Percentiles rank a stretch among this genome's conserved stretches.
Conservation (phyloP, 2,329 filamentous ascomycete species). For the Zasmidium citrigriseum region DNA sequence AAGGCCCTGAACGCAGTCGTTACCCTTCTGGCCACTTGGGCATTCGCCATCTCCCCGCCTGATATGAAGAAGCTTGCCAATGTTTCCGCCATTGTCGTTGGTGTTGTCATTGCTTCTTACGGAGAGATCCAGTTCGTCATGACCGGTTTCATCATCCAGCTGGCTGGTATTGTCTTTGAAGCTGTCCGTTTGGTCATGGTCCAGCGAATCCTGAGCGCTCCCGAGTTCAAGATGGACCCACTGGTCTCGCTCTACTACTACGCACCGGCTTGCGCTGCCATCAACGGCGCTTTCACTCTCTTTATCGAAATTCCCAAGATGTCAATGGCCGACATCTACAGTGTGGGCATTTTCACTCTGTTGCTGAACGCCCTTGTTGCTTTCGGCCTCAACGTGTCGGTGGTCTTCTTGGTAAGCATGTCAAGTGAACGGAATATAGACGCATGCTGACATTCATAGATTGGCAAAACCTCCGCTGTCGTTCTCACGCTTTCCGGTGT, state of each 20-base stretch:
- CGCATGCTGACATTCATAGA: constrained; percentile 51
- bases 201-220: constrained; percentile 75
- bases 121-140: constrained; percentile 94
- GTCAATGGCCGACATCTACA: constrained; percentile 68
- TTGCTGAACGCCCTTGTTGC: constrained; percentile 75
- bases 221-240: constrained; percentile 90
- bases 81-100: constrained; percentile 90
- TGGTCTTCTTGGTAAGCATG: constrained; percentile 75
- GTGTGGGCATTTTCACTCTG: constrained; percentile 72
- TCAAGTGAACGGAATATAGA: neutral
- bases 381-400: constrained; percentile 80
- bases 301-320: constrained; percentile 73
- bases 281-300: constrained; percentile 75
- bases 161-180: constrained; percentile 77
- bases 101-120: constrained; percentile 90
- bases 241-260: constrained; percentile 92
- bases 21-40: constrained; percentile 86
- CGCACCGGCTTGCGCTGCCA: constrained; percentile 77
- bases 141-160: constrained; percentile 73
- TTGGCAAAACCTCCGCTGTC: constrained; percentile 83
- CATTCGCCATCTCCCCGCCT: constrained; percentile 77
- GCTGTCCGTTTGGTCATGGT: constrained; percentile 83
- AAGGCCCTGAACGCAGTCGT: constrained; percentile 97
- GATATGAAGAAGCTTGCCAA: constrained; percentile 88
- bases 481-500: constrained; percentile 85